phyloP scores from a whole-genome alignment of 1,284 basidiomycete genomes.

The Fomitopsis pinicola region DNA sequence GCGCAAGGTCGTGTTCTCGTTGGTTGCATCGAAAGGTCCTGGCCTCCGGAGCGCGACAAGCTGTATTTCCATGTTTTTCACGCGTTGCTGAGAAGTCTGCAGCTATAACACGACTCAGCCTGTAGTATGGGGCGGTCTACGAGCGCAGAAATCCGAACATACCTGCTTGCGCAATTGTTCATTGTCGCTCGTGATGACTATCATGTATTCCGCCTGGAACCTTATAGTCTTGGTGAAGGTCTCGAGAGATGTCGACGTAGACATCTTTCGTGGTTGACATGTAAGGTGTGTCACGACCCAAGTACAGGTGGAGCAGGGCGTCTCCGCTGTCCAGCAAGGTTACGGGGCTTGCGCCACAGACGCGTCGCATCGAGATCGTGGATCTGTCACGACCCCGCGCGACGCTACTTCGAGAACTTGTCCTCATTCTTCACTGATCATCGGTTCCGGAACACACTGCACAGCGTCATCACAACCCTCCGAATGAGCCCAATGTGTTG shows the following conservation, averaged over 20 bases:
- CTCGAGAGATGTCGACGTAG: no score
- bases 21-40: no score
- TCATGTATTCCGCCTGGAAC: no score
- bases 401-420: no score
- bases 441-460: background rate
- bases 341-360: slow-evolving; percentile 1
- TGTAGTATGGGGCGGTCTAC: no score
- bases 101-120: no score
- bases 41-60: no score
- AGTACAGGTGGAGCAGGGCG: background rate
- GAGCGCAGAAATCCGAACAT: no score
- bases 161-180: background rate
- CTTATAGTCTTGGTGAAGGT: no score
- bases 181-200: background rate
- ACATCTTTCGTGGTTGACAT: background rate
- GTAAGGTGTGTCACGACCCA: background rate
- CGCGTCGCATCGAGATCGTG: slow-evolving; percentile 4
- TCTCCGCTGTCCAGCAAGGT: background rate
- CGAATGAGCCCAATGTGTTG: background rate
- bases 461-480: background rate
- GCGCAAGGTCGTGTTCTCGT: no score
- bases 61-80: no score
- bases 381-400: background rate
- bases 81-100: no score
- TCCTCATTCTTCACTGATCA: background rate